Conservation (phyloP, 1,284 basidiomycete species). For the Ustilago loliicola region DNA sequence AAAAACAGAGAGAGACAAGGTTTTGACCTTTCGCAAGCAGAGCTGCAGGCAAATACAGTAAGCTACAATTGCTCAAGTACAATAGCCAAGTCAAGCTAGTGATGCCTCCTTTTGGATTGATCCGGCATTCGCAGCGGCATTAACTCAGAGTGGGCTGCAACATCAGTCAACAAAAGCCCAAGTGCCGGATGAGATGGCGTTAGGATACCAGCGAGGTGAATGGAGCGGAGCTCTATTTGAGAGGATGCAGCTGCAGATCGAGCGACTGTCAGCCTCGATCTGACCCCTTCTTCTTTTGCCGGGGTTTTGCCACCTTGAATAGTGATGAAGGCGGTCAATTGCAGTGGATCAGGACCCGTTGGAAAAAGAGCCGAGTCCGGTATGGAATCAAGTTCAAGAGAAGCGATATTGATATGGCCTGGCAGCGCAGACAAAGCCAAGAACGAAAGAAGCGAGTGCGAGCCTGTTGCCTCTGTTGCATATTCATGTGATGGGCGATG, state of each 20-base stretch:
- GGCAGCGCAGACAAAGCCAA: too few species aligned
- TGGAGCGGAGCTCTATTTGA: neutral
- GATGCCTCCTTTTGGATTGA: too few species aligned
- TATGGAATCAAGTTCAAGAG: too few species aligned
- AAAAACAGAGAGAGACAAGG: neutral
- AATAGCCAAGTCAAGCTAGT: too few species aligned
- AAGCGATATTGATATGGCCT: too few species aligned
- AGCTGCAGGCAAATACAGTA: too few species aligned
- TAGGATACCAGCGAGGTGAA: neutral
- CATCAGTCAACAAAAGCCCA: neutral
- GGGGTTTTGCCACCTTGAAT: too few species aligned
- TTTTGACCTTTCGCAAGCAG: neutral
- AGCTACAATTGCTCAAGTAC: too few species aligned
- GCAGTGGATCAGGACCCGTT: too few species aligned
- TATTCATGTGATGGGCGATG: conserved; percentile 25
- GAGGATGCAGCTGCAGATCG: conserved; percentile 4
- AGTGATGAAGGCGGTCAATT: neutral
- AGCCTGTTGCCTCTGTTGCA: neutral
- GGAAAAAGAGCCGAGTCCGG: too few species aligned
- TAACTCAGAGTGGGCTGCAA: conserved; percentile 1
- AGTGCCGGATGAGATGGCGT: neutral
- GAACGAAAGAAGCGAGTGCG: neutral
- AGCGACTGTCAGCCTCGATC: neutral
- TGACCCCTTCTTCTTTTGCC: neutral
- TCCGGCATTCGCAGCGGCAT: neutral